Evolutionary conservation across 2,329 filamentous ascomycete genomes (phyloP).

Genomic region (Cyphellophora europaea): DNA sequence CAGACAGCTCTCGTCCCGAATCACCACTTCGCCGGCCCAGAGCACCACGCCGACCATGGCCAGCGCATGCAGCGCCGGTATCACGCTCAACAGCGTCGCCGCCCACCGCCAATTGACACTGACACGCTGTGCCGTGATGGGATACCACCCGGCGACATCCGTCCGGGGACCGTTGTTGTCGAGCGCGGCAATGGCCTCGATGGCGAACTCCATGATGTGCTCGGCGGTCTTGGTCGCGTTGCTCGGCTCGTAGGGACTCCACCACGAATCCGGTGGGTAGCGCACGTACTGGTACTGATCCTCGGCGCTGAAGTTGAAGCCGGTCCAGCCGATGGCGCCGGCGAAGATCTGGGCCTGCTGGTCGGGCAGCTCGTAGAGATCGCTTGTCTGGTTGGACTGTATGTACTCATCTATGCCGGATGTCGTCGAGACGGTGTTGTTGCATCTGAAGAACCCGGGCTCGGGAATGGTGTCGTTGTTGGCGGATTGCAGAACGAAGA

Average conservation of each 20-base stretch:
- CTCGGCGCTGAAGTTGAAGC: conserved; percentile 8
- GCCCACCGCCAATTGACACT: conserved; percentile 52
- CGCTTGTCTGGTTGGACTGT: conserved; percentile 2
- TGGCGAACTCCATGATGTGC: conserved; percentile 13
- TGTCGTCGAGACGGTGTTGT: conserved; percentile 12
- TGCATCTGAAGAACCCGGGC: conserved; percentile 14
- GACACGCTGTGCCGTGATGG: conserved; percentile 75
- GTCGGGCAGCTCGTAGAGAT: conserved; percentile 10
- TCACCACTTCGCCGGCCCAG: conserved; percentile 17
- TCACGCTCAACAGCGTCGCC: conserved; percentile 11
- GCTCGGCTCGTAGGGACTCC: conserved; percentile 8
- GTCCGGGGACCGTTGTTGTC: conserved; percentile 15
- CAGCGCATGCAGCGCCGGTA: conserved; percentile 14
- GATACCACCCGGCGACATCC: conserved; percentile 76
- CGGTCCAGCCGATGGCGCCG: conserved; percentile 17
- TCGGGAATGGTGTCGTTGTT: conserved; percentile 6
- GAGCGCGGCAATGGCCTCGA: conserved; percentile 15
- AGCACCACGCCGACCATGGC: conserved; percentile 13
- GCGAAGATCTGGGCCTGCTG: conserved; percentile 13
- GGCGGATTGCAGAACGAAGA: conserved; percentile 13
- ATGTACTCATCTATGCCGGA: conserved; percentile 9
- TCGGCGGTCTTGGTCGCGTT: conserved; percentile 6
- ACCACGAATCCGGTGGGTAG: conserved; percentile 11
- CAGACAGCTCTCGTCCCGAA: conserved; percentile 15
- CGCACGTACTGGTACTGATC: conserved; percentile 11